Evolutionary conservation across 257 asterid genomes (phyloP).

Genomic region (Scutellaria minor): DNA sequence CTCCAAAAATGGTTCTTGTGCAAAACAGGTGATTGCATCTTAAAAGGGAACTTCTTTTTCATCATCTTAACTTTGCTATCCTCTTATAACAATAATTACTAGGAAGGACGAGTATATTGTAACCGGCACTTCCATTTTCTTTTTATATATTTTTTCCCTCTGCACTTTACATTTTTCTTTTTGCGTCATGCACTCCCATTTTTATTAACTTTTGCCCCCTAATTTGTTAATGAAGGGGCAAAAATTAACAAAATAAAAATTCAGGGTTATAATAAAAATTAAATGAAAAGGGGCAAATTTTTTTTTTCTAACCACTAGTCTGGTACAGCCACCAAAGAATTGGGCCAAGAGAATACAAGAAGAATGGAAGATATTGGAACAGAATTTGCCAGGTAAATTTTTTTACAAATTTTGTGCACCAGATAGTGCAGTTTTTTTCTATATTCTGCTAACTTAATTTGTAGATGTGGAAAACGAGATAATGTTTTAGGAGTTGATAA

Average conservation of each 20-base stretch:
- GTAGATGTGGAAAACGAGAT: not conserved
- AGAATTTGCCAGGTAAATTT: slow-evolving; percentile 77
- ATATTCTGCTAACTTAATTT: not conserved
- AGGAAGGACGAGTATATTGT: not conserved
- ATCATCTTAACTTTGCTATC: too few relatives aligned
- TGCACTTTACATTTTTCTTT: slow-evolving; percentile 9
- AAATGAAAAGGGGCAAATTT: not conserved
- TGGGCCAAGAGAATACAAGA: slow-evolving; percentile 92
- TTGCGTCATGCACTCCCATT: not conserved
- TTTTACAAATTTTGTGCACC: not conserved
- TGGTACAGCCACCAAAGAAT: slow-evolving; percentile 59
- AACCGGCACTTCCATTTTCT: not conserved
- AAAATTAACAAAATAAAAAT: not conserved
- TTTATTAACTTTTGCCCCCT: not conserved
- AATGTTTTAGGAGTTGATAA: not conserved
- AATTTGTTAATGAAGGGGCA: not conserved
- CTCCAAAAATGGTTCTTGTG: slow-evolving; percentile 42
- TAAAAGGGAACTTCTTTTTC: too few relatives aligned
- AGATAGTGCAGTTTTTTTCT: not conserved
- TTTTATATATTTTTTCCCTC: not conserved
- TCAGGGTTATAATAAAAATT: not conserved
- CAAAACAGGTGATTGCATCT: slow-evolving; percentile 50
- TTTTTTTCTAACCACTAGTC: not conserved
- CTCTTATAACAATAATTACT: not conserved
- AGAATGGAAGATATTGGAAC: slow-evolving; percentile 88